Evolutionary conservation across 257 asterid species (phyloP).

Genomic region (Rubia yunnanensis): DNA sequence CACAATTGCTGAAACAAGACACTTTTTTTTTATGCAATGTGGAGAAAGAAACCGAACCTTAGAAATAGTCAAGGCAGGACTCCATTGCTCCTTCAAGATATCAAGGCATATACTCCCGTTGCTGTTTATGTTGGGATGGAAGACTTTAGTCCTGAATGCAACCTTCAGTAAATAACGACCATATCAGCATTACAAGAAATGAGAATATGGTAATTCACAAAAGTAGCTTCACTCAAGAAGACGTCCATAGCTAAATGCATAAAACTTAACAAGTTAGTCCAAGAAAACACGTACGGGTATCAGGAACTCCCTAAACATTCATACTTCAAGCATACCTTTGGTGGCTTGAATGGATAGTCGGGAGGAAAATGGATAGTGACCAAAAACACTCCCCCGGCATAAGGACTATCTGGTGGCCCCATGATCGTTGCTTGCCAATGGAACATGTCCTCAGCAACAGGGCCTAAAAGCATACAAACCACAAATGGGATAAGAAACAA

Average conservation of each 20-base stretch:
- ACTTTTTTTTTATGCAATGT: neutral
- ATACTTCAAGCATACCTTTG: constrained; percentile 36
- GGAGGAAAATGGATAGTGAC: constrained; percentile 74
- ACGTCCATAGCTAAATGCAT: neutral
- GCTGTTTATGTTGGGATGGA: constrained; percentile 74
- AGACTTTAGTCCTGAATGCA: constrained; percentile 68
- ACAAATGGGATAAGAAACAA: neutral
- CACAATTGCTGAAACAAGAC: neutral
- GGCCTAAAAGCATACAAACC: constrained; percentile 35
- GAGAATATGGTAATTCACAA: no score
- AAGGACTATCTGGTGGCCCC: constrained; percentile 81
- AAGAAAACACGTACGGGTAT: neutral
- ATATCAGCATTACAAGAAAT: constrained; percentile 8
- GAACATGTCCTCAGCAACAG: constrained; percentile 79
- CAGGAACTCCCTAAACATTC: neutral
- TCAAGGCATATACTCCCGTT: constrained; percentile 77
- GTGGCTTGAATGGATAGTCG: constrained; percentile 73
- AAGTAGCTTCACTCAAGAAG: neutral
- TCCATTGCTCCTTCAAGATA: constrained; percentile 83
- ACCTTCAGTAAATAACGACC: constrained; percentile 31
- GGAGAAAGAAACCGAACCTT: constrained; percentile 34
- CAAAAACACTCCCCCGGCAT: constrained; percentile 67
- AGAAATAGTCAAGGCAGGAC: constrained; percentile 76
- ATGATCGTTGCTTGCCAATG: constrained; percentile 83
- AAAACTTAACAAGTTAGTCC: no score